Evolutionary conservation across 2,329 filamentous ascomycete genomes (phyloP).

Genomic region (Nemania diffusa): DNA sequence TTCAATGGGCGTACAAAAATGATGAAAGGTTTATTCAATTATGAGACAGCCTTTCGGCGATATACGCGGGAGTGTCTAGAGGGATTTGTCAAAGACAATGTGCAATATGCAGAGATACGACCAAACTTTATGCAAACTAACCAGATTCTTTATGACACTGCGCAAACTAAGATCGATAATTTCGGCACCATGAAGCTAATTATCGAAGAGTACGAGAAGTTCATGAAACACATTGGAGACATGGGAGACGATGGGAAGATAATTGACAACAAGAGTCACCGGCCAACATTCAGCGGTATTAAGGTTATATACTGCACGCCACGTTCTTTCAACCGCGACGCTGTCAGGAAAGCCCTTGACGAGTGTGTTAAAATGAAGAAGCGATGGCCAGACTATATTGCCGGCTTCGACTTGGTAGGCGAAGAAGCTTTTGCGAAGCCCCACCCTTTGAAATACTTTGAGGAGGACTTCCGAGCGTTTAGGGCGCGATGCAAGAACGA

Average conservation of each 20-base stretch:
- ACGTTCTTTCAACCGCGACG: constrained; percentile 59
- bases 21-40: constrained; percentile 70
- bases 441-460: constrained; percentile 61
- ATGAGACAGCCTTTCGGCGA: constrained; percentile 64
- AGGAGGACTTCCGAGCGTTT: constrained; percentile 62
- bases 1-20: constrained; percentile 71
- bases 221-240: constrained; percentile 52
- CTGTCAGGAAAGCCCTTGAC: constrained; percentile 59
- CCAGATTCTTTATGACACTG: constrained; percentile 61
- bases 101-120: constrained; percentile 70
- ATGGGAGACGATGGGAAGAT: constrained; percentile 40
- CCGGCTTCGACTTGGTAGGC: constrained; percentile 70
- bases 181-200: constrained; percentile 63
- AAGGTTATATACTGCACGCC: constrained; percentile 72
- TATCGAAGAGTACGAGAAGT: constrained; percentile 58
- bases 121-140: constrained; percentile 69
- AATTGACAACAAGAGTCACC: constrained; percentile 38
- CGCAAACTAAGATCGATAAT: constrained; percentile 57
- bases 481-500: constrained; percentile 56
- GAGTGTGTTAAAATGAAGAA: constrained; percentile 66
- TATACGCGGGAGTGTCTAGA: constrained; percentile 66
- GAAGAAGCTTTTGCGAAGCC: constrained; percentile 63
- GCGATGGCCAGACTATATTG: constrained; percentile 62
- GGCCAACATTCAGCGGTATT: constrained; percentile 61
- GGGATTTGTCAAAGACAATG: constrained; percentile 64